Conservation (phyloP, 352 stramenopile species). For the Globisporangium barbulae region DNA sequence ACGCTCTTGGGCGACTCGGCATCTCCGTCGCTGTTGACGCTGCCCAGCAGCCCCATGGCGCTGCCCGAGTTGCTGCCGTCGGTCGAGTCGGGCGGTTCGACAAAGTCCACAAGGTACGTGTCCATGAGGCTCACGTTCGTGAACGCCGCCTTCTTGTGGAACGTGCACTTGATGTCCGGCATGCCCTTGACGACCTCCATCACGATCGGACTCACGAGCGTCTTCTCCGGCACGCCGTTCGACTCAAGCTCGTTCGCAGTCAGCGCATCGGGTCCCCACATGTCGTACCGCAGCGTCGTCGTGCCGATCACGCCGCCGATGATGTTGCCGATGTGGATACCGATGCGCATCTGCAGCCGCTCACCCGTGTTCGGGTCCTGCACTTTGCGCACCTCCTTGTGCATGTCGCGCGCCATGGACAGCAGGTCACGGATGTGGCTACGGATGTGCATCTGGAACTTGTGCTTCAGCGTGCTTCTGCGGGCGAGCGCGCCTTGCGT, state of each 20-base stretch:
- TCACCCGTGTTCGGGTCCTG: conserved; percentile 83
- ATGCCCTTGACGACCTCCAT: conserved; percentile 84
- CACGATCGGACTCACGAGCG: conserved; percentile 74
- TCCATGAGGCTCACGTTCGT: conserved; percentile 83
- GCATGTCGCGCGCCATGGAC: conserved; percentile 83
- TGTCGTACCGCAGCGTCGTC: conserved; percentile 85
- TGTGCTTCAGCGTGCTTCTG: conserved; percentile 74
- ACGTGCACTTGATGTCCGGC: conserved; percentile 78
- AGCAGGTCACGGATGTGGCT: conserved; percentile 79
- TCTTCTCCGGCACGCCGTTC: conserved; percentile 78
- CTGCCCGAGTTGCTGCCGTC: neutral
- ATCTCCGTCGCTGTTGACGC: conserved; percentile 20
- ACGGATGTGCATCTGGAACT: conserved; percentile 78
- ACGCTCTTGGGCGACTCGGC: conserved; percentile 19
- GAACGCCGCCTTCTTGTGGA: conserved; percentile 79
- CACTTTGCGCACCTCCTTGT: conserved; percentile 82
- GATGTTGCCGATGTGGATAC: conserved; percentile 87
- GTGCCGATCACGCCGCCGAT: conserved; percentile 87
- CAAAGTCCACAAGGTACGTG: conserved; percentile 81
- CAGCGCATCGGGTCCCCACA: conserved; percentile 82
- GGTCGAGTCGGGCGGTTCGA: conserved; percentile 34
- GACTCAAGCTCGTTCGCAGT: conserved; percentile 87
- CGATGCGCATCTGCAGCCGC: conserved; percentile 83
- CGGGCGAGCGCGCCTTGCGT: conserved; percentile 22
- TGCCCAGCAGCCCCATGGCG: conserved; percentile 16